Conservation (phyloP, 768 basidiomycete genomes). For the Boletus speciosus region DNA sequence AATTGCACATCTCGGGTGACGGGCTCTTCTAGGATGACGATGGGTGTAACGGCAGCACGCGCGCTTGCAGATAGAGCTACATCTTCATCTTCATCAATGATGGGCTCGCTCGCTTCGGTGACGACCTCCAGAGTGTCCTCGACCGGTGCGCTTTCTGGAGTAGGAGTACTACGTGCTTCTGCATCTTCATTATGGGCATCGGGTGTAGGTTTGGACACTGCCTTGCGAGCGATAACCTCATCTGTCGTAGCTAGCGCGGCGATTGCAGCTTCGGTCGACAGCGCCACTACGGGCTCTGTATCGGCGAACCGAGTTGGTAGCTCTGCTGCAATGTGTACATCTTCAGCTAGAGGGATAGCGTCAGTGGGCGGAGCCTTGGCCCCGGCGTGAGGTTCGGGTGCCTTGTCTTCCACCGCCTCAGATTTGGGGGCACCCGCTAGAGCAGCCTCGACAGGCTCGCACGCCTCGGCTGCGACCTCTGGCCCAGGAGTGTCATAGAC, state of each 20-base stretch:
- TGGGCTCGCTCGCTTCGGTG: not conserved
- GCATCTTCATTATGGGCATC: not conserved
- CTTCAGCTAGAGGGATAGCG: not conserved
- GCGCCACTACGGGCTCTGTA: not conserved
- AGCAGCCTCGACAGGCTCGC: not conserved
- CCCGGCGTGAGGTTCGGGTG: not conserved
- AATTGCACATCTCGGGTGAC: not conserved
- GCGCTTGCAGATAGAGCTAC: not conserved
- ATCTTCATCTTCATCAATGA: not conserved
- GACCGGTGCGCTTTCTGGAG: not conserved
- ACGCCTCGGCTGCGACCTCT: not conserved
- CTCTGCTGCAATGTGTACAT: constrained; percentile 2
- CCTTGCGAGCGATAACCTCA: not conserved
- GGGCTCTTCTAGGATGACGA: constrained; percentile 1
- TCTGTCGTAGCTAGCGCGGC: not conserved
- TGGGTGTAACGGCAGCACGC: not conserved
- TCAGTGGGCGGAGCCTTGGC: not conserved
- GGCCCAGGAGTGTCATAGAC: constrained; percentile 7
- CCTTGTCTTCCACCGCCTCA: not conserved
- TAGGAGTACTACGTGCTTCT: not conserved
- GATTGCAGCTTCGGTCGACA: not conserved
- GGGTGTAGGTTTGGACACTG: not conserved
- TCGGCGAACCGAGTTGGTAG: constrained; percentile 1
- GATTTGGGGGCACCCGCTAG: not conserved
- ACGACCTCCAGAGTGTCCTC: not conserved